Evolutionary conservation across 345 rosid genomes (phyloP).

Genomic region (Eucalyptus cloeziana): DNA sequence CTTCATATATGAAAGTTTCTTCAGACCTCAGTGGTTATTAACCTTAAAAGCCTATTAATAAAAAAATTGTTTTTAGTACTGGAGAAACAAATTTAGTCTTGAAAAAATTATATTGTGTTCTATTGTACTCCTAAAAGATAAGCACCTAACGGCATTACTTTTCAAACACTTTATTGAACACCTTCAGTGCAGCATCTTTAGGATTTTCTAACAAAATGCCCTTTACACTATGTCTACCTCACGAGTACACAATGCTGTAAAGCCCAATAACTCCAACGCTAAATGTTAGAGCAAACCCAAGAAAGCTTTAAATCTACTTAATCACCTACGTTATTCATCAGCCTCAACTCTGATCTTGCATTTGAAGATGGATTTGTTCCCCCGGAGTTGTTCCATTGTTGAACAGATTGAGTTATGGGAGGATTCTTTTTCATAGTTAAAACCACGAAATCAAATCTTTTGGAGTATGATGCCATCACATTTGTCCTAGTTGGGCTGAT

Average conservation of each 20-base stretch:
- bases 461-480: background rate
- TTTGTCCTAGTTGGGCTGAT: background rate
- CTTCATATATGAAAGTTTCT: background rate
- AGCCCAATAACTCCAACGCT: background rate
- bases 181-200: background rate
- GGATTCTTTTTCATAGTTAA: background rate
- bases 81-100: background rate
- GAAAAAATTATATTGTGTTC: background rate
- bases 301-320: background rate
- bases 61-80: background rate
- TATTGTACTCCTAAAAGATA: background rate
- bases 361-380: background rate
- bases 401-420: background rate
- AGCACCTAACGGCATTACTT: background rate
- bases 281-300: background rate
- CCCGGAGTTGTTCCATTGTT: background rate
- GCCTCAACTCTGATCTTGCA: background rate
- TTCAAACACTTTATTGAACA: background rate
- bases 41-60: background rate
- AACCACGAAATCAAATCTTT: background rate
- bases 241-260: background rate
- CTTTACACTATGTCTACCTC: background rate
- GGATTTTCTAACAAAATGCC: background rate
- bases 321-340: background rate
- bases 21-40: background rate